Base-by-base conservation (phyloP, 495 filamentous ascomycete genomes). In the Aspergillus conjunctus region DNA sequence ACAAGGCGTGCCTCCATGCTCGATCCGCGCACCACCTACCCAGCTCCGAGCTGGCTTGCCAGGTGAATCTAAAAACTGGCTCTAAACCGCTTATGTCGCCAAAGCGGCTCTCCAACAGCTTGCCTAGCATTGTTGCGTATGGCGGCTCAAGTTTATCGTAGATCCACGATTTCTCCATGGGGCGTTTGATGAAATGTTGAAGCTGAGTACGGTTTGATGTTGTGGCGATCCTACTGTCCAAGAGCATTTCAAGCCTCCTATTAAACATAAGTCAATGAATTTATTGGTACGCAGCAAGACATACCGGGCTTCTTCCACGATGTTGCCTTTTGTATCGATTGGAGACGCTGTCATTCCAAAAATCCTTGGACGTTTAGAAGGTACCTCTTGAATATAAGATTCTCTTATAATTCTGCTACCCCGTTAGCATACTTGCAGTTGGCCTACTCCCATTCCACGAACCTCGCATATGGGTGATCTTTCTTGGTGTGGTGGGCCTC, bases 281-380 rank as follows among this genome's bases (percentile, higher is more conserved):
- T 34, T 6, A 46, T 51, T 17, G 6, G 17, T 3, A 12, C 3
- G 32, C n/a, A 46, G 17, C 12, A 34, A 5, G 18, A 70, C 74
- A 60, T 72, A 87, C 83, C 65, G 70, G 17, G 91, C 92, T 56
- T 89, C 89, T 43, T 85, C 76, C 20, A 83, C 75, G 22, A 91
- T 82, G 66, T 94, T 85, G 0, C 81, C 79, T 64, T 89, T 87
- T 3, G 88, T 86, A 77, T 98, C 93, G n/a, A 98, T 88, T 2
- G 94, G 94, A 10, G 93, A 97, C 15, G 94, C 94, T 9, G 94
- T 99, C 93, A 99, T 97, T 17, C 93, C 94, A 66, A 99, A 90
- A 21, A 99, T 86, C 57, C 88, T 88, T 14, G 94, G 95, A 2
- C 86, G 81, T 18, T 73, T 77, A 1, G 72, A 66, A 1, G 61